phyloP scores from a whole-genome alignment of 805 yeast species.

The Tetrapisispora iriomotensis region DNA sequence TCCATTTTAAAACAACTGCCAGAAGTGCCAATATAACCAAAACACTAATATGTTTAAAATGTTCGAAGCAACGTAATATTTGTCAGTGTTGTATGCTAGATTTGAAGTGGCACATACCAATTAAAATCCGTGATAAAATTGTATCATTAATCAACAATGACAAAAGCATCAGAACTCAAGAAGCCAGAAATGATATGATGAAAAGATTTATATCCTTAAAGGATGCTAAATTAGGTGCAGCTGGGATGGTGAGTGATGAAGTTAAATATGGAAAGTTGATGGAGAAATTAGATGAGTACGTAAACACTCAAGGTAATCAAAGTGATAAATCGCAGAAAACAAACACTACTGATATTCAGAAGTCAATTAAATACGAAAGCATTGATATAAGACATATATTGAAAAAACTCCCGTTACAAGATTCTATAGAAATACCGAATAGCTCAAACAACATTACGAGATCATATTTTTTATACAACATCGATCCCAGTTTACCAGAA shows the following conservation, averaged over 20 bases:
- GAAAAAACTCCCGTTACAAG: constrained; percentile 59
- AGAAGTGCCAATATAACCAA: constrained; percentile 35
- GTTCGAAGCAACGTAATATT: constrained; percentile 70
- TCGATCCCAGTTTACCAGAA: constrained; percentile 57
- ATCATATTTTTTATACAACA: constrained; percentile 67
- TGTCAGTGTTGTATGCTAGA: constrained; percentile 87
- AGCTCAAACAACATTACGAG: constrained; percentile 32
- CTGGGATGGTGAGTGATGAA: constrained; percentile 25
- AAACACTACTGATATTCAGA: too few relatives aligned
- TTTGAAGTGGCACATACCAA: constrained; percentile 69
- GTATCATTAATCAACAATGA: constrained; percentile 56
- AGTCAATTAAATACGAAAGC: constrained; percentile 7
- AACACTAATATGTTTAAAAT: constrained; percentile 67
- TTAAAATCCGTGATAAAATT: constrained; percentile 71
- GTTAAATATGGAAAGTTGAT: constrained; percentile 45
- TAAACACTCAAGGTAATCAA: too few relatives aligned
- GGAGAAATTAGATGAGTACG: constrained; percentile 28
- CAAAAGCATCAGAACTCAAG: constrained; percentile 19
- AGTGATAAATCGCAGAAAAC: too few relatives aligned
- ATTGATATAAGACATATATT: constrained; percentile 43
- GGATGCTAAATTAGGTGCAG: constrained; percentile 34
- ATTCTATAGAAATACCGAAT: constrained; percentile 36
- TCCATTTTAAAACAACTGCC: constrained; percentile 40
- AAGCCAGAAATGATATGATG: constrained; percentile 44
- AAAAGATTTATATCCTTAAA: constrained; percentile 48